Conservation (phyloP, 176 grass and related monocot genomes). For the Juncus inflexus region DNA sequence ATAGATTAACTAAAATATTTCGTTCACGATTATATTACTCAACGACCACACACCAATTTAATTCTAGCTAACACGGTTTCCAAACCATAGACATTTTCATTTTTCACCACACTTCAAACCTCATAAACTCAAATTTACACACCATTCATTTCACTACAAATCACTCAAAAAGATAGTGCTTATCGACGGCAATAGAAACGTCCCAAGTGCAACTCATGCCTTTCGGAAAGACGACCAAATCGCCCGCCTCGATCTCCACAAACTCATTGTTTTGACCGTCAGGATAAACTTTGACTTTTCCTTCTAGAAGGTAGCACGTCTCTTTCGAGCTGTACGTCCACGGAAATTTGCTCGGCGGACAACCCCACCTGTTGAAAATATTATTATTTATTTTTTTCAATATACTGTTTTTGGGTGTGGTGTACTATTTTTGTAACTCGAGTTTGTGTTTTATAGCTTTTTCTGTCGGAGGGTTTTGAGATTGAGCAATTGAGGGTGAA, state of each 20-base stretch:
- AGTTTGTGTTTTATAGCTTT: too few relatives aligned
- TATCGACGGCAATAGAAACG: slow-evolving; percentile 78
- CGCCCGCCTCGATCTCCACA: slow-evolving; percentile 84
- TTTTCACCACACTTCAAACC: background rate
- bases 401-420: too few relatives aligned
- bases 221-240: slow-evolving; percentile 89
- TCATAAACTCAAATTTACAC: background rate
- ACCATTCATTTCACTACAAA: background rate
- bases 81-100: too few relatives aligned
- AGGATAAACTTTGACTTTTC: slow-evolving; percentile 96
- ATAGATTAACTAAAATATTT: too few relatives aligned
- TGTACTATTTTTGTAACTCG: too few relatives aligned
- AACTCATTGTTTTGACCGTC: slow-evolving; percentile 68
- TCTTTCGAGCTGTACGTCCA: slow-evolving; percentile 92
- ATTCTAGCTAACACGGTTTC: too few relatives aligned
- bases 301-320: slow-evolving; percentile 90
- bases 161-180: slow-evolving; percentile 93
- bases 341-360: slow-evolving; percentile 75
- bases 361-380: slow-evolving; percentile 61
- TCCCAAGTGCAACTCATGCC: slow-evolving; percentile 97
- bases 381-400: too few relatives aligned
- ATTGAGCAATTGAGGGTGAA: too few relatives aligned
- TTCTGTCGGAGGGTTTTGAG: too few relatives aligned
- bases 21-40: too few relatives aligned
- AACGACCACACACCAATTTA: too few relatives aligned